Evolutionary conservation across 768 basidiomycete species (phyloP).

Genomic region (Calocera cornea): DNA sequence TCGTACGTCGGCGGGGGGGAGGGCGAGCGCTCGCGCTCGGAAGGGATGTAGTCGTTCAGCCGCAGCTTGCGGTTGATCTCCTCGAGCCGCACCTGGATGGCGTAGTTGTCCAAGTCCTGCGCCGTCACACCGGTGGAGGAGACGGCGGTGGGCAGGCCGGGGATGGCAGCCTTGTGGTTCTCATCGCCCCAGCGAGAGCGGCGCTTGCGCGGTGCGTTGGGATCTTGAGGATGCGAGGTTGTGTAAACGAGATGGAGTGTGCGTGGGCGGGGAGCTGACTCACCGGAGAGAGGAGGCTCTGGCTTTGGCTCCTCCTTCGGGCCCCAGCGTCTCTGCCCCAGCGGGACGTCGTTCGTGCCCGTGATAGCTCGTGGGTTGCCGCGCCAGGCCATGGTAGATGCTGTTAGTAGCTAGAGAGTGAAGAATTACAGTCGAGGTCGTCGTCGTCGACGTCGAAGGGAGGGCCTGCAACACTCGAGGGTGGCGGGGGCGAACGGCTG

Average conservation of each 20-base stretch:
- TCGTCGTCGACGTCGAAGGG: not conserved
- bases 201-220: slow-evolving; percentile 82
- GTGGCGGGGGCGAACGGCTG: not conserved
- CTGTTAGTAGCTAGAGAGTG: not conserved
- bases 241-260: slow-evolving; percentile 25
- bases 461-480: not conserved
- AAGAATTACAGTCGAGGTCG: not conserved
- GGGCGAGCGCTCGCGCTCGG: slow-evolving; percentile 85
- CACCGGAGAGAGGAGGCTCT: slow-evolving; percentile 21
- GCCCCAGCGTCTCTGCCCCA: not conserved
- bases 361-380: not conserved
- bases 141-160: slow-evolving; percentile 88
- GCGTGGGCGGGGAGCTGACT: slow-evolving; percentile 18
- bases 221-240: slow-evolving; percentile 38
- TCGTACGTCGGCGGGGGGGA: slow-evolving; percentile 98
- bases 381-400: not conserved
- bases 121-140: slow-evolving; percentile 87
- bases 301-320: slow-evolving; percentile 2
- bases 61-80: slow-evolving; percentile 94
- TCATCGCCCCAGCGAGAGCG: slow-evolving; percentile 97
- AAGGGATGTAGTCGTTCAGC: slow-evolving; percentile 88
- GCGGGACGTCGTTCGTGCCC: not conserved
- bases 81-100: slow-evolving; percentile 87
- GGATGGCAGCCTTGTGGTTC: slow-evolving; percentile 57
- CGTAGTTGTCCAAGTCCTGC: slow-evolving; percentile 93